Evolutionary conservation across 2,329 filamentous ascomycete species (phyloP).

Genomic region (Sporothrix pallida): DNA sequence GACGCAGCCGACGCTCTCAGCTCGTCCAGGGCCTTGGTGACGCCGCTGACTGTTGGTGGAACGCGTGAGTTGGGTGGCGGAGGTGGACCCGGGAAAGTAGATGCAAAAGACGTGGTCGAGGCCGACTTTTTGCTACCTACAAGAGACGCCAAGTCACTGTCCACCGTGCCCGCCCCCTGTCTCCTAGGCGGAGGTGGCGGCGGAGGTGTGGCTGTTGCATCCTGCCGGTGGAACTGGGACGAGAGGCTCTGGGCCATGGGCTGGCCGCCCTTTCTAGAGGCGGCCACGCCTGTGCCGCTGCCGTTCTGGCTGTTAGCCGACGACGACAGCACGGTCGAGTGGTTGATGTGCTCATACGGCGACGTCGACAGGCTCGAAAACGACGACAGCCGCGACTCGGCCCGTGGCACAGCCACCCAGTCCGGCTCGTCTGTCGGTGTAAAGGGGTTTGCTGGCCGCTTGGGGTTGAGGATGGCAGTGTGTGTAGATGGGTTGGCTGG

Average conservation of each 20-base stretch:
- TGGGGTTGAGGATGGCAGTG: constrained; percentile 71
- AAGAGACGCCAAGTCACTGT: constrained; percentile 35
- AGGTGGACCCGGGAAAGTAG: constrained; percentile 46
- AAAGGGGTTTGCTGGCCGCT: constrained; percentile 82
- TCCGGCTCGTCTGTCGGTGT: constrained; percentile 74
- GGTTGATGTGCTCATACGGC: constrained; percentile 63
- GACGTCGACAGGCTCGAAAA: constrained; percentile 64
- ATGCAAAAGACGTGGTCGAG: constrained; percentile 45
- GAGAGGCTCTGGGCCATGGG: constrained; percentile 24
- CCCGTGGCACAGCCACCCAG: constrained; percentile 73
- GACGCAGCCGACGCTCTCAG: constrained; percentile 30
- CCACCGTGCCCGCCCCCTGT: constrained; percentile 32
- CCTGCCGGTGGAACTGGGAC: constrained; percentile 26
- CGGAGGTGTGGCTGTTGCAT: constrained; percentile 45
- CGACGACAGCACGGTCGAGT: constrained; percentile 55
- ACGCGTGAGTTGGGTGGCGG: constrained; percentile 14
- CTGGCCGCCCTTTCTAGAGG: constrained; percentile 50
- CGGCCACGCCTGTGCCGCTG: constrained; percentile 30
- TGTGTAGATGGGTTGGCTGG: constrained; percentile 53
- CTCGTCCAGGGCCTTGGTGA: constrained; percentile 35
- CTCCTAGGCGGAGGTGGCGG: constrained; percentile 47
- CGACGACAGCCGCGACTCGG: constrained; percentile 59
- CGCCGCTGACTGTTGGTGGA: constrained; percentile 29
- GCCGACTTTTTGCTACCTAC: constrained; percentile 20
- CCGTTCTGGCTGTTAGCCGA: constrained; percentile 51